Conservation (phyloP, 1,284 basidiomycete genomes). For the Lignosus rhinocerotis region DNA sequence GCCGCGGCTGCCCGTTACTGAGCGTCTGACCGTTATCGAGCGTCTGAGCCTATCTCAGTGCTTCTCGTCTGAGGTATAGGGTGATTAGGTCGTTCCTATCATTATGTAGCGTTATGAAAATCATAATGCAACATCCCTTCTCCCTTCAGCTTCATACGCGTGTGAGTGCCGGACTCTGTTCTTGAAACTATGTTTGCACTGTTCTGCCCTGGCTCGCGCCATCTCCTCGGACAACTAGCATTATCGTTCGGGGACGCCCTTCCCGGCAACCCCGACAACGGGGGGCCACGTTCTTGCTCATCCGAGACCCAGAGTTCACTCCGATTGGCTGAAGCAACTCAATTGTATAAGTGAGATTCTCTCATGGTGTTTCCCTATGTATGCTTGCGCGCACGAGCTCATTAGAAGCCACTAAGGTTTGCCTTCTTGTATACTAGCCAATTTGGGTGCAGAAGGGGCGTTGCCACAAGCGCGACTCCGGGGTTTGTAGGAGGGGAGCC, state of each 20-base stretch:
- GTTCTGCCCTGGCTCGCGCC: neutral
- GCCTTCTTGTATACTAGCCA: conserved; percentile 7
- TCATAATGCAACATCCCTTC: conserved; percentile 12
- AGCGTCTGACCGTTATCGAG: conserved; percentile 46
- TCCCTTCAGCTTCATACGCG: neutral
- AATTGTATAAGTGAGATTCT: neutral
- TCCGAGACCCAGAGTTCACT: neutral
- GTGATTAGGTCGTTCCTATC: conserved; percentile 1
- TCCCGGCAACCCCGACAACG: neutral
- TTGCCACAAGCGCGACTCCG: neutral
- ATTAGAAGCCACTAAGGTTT: neutral
- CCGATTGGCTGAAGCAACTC: conserved; percentile 9
- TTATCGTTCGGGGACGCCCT: neutral
- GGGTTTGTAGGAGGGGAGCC: too few species aligned
- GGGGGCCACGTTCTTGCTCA: neutral
- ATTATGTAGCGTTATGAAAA: conserved; percentile 13
- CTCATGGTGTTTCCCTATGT: neutral
- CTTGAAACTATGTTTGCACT: neutral
- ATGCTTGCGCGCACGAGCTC: neutral
- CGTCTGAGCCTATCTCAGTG: neutral
- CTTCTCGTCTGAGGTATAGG: neutral
- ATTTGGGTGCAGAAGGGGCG: neutral
- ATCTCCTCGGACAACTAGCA: neutral
- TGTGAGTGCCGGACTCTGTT: neutral
- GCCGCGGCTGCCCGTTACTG: conserved; percentile 71